phyloP scores from a whole-genome alignment of 768 basidiomycete species.

The Phlebiopsis gigantea region DNA sequence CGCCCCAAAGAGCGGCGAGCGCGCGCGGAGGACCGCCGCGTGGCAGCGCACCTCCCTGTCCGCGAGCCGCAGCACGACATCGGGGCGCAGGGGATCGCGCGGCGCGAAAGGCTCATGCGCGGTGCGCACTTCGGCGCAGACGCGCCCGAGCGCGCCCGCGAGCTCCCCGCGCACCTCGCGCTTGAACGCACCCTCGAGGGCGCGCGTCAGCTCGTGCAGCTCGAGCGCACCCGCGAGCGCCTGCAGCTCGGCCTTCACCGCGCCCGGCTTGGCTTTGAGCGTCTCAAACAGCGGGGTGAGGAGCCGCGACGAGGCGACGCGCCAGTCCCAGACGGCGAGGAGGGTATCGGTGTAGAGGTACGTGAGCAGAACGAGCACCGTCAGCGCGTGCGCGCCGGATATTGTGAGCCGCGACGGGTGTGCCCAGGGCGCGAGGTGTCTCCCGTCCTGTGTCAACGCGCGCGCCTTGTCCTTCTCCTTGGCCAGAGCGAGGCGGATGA shows the following conservation, averaged over 20 bases:
- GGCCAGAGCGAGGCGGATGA: slow-evolving; percentile 23
- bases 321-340: slow-evolving; percentile 78
- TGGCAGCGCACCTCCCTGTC: slow-evolving; percentile 66
- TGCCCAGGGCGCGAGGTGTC: slow-evolving; percentile 9
- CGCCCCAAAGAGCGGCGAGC: slow-evolving; percentile 77
- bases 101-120: neutral
- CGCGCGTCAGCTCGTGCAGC: slow-evolving; percentile 47
- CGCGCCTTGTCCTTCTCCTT: neutral
- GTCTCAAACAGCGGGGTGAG: slow-evolving; percentile 28
- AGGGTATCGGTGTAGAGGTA: slow-evolving; percentile 90
- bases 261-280: slow-evolving; percentile 34
- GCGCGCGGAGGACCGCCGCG: slow-evolving; percentile 72
- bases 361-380: slow-evolving; percentile 69
- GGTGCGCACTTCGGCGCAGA: neutral
- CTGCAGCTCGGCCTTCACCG: slow-evolving; percentile 61
- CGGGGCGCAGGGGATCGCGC: slow-evolving; percentile 38
- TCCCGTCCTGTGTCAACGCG: neutral
- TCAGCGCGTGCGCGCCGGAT: slow-evolving; percentile 53
- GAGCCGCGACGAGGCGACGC: slow-evolving; percentile 44
- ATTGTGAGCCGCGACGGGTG: slow-evolving; percentile 32
- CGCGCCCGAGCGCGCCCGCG: slow-evolving; percentile 38
- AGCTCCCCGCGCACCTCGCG: slow-evolving; percentile 45
- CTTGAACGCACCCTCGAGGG: slow-evolving; percentile 61
- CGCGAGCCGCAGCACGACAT: slow-evolving; percentile 66
- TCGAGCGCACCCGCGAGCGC: slow-evolving; percentile 52